phyloP scores from a whole-genome alignment of 2,329 filamentous ascomycete species.

The Nemania sp. region DNA sequence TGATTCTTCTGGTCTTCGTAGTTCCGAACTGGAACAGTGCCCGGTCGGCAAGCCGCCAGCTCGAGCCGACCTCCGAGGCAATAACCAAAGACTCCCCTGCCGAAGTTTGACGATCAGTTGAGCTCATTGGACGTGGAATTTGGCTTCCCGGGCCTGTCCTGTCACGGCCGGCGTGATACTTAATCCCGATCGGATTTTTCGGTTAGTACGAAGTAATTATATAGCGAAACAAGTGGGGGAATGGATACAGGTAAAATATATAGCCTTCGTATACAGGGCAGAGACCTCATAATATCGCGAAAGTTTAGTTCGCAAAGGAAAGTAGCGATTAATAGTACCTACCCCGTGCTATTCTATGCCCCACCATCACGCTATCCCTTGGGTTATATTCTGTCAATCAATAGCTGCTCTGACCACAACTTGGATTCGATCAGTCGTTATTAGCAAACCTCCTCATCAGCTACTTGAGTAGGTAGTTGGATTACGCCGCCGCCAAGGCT shows the following conservation, averaged over 20 bases:
- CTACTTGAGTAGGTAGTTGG: too few relatives aligned
- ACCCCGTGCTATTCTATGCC: not conserved
- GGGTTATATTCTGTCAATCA: too few relatives aligned
- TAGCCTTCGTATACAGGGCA: not conserved
- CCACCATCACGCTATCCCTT: not conserved
- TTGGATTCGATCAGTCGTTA: not conserved
- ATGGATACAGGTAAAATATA: not conserved
- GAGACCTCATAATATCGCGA: not conserved
- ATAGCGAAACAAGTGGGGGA: not conserved
- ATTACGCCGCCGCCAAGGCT: too few relatives aligned
- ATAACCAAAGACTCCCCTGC: not conserved
- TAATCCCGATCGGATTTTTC: not conserved
- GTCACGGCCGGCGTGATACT: not conserved
- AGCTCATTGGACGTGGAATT: not conserved
- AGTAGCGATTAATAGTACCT: not conserved
- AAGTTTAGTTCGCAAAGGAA: not conserved
- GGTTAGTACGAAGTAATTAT: too few relatives aligned
- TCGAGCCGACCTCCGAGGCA: not conserved
- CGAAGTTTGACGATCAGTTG: not conserved
- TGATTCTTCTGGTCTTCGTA: not conserved
- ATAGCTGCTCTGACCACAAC: too few relatives aligned
- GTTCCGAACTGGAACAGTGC: not conserved
- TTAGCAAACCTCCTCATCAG: not conserved
- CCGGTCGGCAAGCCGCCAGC: not conserved
- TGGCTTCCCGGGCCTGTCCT: not conserved